These are phyloP conservation scores for Hyphodiscus sp. DNA, from an alignment of 2,329 filamentous ascomycete species.

Conservation along the genomic window DNA sequence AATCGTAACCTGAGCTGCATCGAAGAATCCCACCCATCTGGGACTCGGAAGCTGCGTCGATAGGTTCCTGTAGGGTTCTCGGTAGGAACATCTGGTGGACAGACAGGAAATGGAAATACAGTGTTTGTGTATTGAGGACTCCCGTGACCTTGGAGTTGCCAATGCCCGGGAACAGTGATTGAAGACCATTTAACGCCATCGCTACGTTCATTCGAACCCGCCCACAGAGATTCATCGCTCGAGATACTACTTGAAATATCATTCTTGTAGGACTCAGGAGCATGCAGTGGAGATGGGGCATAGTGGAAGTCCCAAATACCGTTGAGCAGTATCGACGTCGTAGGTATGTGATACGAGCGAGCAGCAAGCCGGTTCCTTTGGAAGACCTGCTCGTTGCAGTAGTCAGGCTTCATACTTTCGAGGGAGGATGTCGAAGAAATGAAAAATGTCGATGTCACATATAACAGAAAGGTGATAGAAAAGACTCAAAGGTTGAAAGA, in stretches of 20 bases:
- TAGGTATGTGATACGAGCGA: slow-evolving; percentile 46
- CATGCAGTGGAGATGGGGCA: slow-evolving; percentile 38
- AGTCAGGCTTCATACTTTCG: slow-evolving; percentile 31
- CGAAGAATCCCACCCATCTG: slow-evolving; percentile 31
- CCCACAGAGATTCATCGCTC: background rate
- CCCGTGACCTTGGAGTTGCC: slow-evolving; percentile 65
- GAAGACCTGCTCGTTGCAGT: slow-evolving; percentile 44
- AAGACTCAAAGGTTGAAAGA: background rate
- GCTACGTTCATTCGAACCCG: background rate
- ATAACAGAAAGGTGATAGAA: background rate
- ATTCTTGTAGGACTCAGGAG: slow-evolving; percentile 28
- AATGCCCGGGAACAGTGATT: slow-evolving; percentile 59
- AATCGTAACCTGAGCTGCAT: slow-evolving; percentile 57
- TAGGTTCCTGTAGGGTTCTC: slow-evolving; percentile 50
- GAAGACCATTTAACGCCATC: slow-evolving; percentile 1
- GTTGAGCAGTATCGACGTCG: slow-evolving; percentile 44
- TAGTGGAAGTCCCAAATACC: slow-evolving; percentile 52
- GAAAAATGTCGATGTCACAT: background rate
- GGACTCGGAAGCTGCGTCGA: slow-evolving; percentile 41
- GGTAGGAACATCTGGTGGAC: slow-evolving; percentile 52
- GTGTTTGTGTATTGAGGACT: slow-evolving; percentile 60
- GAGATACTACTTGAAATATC: background rate
- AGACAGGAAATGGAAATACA: slow-evolving; percentile 58
- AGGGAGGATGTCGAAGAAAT: background rate
- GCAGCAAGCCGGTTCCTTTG: slow-evolving; percentile 47